Base-by-base conservation (phyloP, 2,329 filamentous ascomycete species). In the Torrubiellomyces zombiae region DNA sequence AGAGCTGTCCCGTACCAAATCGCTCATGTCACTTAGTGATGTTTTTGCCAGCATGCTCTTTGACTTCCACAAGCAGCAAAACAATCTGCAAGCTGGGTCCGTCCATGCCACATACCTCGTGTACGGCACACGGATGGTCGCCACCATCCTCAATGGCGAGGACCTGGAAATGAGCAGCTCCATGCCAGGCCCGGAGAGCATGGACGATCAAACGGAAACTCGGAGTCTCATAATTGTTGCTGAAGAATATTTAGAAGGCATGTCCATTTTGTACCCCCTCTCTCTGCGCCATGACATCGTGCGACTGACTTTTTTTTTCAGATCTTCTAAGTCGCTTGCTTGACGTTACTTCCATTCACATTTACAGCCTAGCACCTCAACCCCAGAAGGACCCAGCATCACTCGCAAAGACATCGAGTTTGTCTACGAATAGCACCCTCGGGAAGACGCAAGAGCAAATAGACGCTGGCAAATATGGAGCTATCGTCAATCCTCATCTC, bases 101-200 rank as follows among this genome's bases (percentile, higher is more conserved):
- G 60, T 94, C n/a, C 70, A 91, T 53, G 89, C 86, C 21, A 94
- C 83, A n/a, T 98, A 94, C 51, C 58, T 94, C 24, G 46, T 98
- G 22, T 77, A 74, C 25, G 89, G 86, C 19, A 66, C 58, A 13
- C n/a, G n/a, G n/a, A n/a, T n/a, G n/a, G n/a, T n/a, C n/a, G n/a
- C n/a, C n/a, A n/a, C n/a, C n/a, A n/a, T n/a, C n/a, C n/a, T n/a
- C 18, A 62, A 75, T 38, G 67, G 57, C n/a, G 75, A 78, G 26
- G 67, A 24, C 11, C 8, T 82, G 29, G 70, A 75, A 21, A 75
- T 80, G 53, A 65, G 60, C 24, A 75, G 72, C 49, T 78, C 76
- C 6, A 60, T 68, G 42, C 65, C 67, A 10, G 63, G 69, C 6
- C 28, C 38, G 7, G 44, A 46, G 6, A 46, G 55, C 2, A 43